These are phyloP conservation scores for Murraya paniculata DNA, from an alignment of 345 rosid species.

Conservation along the genomic window DNA sequence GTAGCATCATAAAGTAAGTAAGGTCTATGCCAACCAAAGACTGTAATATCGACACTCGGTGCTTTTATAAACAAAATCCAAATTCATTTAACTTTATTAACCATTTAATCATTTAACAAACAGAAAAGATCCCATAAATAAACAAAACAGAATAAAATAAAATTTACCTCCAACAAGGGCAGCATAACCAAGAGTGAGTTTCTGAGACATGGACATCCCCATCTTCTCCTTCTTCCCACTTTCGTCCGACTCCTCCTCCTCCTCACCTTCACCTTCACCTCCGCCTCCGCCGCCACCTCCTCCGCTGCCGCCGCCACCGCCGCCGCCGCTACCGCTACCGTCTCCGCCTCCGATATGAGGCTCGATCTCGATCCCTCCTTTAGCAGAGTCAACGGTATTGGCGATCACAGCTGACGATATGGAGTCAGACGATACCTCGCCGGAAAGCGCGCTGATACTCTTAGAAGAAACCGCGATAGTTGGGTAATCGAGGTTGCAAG, in stretches of 20 bases:
- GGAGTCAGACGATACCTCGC: constrained; percentile 27
- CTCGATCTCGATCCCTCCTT: constrained; percentile 28
- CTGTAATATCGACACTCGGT: neutral
- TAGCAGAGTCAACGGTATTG: constrained; percentile 19
- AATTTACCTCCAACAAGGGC: constrained; percentile 62
- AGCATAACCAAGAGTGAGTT: constrained; percentile 59
- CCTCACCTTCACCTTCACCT: constrained; percentile 22
- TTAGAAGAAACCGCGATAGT: constrained; percentile 16
- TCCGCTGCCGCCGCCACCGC: constrained; percentile 5
- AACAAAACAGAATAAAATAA: neutral
- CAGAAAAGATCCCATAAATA: neutral
- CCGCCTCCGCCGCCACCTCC: constrained; percentile 2
- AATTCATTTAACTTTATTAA: neutral
- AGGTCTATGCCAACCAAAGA: neutral
- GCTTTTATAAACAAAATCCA: neutral
- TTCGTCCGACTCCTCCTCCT: constrained; percentile 37
- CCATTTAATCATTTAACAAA: neutral
- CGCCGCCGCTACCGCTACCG: constrained; percentile 9
- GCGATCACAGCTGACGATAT: constrained; percentile 23
- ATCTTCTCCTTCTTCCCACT: constrained; percentile 37
- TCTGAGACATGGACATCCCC: constrained; percentile 64
- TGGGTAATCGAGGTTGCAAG: neutral
- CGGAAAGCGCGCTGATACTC: constrained; percentile 8
- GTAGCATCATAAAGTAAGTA: neutral
- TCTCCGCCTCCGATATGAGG: constrained; percentile 15